These are phyloP conservation scores for Staphylotrichum longicolle DNA, from an alignment of 495 filamentous ascomycete species.

Conservation along the genomic window DNA sequence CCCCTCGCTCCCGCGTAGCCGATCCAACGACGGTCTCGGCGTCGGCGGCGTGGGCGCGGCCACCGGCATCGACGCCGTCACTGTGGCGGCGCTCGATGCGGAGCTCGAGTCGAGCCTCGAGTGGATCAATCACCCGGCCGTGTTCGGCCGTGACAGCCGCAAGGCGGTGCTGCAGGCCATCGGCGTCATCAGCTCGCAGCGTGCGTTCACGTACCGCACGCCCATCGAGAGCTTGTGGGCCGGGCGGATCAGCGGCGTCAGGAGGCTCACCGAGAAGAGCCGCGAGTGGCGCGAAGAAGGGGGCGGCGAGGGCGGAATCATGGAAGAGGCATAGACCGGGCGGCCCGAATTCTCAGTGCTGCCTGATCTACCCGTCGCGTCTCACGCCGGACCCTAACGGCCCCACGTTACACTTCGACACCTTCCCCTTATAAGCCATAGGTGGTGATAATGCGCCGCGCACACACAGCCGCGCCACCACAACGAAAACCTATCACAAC, in stretches of 20 bases:
- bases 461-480: background rate
- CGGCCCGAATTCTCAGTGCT: background rate
- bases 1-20: conserved; percentile 34
- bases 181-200: conserved; percentile 90
- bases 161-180: conserved; percentile 97
- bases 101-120: conserved; percentile 93
- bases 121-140: conserved; percentile 96
- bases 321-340: conserved; percentile 61
- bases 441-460: background rate
- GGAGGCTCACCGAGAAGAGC: conserved; percentile 70
- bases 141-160: conserved; percentile 90
- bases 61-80: conserved; percentile 70
- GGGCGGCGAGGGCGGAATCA: conserved; percentile 71
- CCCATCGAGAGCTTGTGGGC: conserved; percentile 84
- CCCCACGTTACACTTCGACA: background rate
- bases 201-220: conserved; percentile 90
- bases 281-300: conserved; percentile 85
- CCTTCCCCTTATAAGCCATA: background rate
- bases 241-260: conserved; percentile 71
- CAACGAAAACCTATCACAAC: background rate
- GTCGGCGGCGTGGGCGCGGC: conserved; percentile 61
- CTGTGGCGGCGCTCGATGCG: conserved; percentile 82
- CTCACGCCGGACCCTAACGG: background rate
- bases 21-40: conserved; percentile 47
- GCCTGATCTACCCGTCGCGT: background rate